These are phyloP conservation scores for Fusarium cicatricum DNA, from an alignment of 2,329 filamentous ascomycete genomes.

Conservation along the genomic window DNA sequence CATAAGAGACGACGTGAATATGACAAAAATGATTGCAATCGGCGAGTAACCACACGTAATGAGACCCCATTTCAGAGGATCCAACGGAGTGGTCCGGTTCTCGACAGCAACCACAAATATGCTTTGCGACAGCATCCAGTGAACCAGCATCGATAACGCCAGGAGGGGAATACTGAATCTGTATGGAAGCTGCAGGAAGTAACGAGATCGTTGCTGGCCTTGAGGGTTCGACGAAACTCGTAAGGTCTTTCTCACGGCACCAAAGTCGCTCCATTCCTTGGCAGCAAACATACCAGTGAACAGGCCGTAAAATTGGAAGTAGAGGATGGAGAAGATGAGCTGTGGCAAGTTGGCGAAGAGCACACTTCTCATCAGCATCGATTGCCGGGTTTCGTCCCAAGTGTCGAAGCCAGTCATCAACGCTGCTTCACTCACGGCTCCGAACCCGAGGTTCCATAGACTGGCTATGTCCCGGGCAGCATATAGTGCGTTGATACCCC, in stretches of 20 bases:
- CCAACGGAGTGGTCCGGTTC: neutral
- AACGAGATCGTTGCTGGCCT: slow-evolving; percentile 10
- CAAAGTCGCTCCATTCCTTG: slow-evolving; percentile 20
- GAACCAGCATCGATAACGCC: slow-evolving; percentile 1
- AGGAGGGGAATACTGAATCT: slow-evolving; percentile 8
- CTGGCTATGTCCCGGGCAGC: neutral
- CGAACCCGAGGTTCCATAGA: slow-evolving; percentile 13
- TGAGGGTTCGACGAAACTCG: slow-evolving; percentile 2
- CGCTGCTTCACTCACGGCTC: slow-evolving; percentile 1
- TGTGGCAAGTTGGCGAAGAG: slow-evolving; percentile 14
- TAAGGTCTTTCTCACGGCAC: neutral
- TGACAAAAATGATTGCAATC: slow-evolving; percentile 5
- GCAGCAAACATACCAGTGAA: slow-evolving; percentile 17
- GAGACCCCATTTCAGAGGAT: neutral
- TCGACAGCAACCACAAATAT: slow-evolving; percentile 14
- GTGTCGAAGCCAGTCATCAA: neutral
- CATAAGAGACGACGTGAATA: neutral
- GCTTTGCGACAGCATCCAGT: slow-evolving; percentile 21
- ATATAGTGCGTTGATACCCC: neutral
- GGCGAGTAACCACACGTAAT: slow-evolving; percentile 18
- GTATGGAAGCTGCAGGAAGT: slow-evolving; percentile 22
- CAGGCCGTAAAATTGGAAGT: slow-evolving; percentile 16
- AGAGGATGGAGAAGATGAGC: slow-evolving; percentile 11
- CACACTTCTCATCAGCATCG: neutral
- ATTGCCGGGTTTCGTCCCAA: neutral